phyloP scores from a whole-genome alignment of 768 basidiomycete genomes.

The Strobilomyces dryophilus region DNA sequence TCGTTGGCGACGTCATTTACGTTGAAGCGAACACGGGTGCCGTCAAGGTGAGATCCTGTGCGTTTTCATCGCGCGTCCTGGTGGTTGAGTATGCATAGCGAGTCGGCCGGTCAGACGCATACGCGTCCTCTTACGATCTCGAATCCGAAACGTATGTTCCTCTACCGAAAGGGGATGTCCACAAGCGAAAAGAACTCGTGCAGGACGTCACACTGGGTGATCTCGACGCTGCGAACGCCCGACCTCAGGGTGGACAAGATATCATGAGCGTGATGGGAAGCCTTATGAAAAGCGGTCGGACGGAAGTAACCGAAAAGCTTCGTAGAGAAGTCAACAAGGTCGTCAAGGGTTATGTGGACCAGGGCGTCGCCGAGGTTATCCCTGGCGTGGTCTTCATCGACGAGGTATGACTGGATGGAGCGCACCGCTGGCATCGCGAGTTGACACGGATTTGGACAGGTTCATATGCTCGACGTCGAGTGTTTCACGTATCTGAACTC shows the following conservation, averaged over 20 bases:
- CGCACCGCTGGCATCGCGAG: background rate
- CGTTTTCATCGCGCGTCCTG: background rate
- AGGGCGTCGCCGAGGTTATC: slow-evolving; percentile 96
- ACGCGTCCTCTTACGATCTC: slow-evolving; percentile 95
- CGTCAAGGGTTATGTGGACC: slow-evolving; percentile 95
- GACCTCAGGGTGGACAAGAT: slow-evolving; percentile 95
- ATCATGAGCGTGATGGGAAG: slow-evolving; percentile 98
- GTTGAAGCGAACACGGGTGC: slow-evolving; percentile 92
- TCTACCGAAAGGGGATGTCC: slow-evolving; percentile 93
- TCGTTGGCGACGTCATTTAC: slow-evolving; percentile 95
- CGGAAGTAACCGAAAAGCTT: slow-evolving; percentile 96
- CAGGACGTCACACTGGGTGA: slow-evolving; percentile 95
- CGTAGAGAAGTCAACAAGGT: slow-evolving; percentile 95
- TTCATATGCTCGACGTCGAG: slow-evolving; percentile 99
- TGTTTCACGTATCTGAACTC: slow-evolving; percentile 99
- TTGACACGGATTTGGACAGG: slow-evolving; percentile 45
- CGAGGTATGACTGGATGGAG: slow-evolving; percentile 57
- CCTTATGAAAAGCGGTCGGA: slow-evolving; percentile 87
- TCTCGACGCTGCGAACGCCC: slow-evolving; percentile 92
- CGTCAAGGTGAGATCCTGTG: slow-evolving; percentile 63
- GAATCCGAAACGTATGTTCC: slow-evolving; percentile 99
- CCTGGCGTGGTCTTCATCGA: slow-evolving; percentile 99
- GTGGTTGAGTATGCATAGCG: slow-evolving; percentile 46
- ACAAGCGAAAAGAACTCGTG: slow-evolving; percentile 92
- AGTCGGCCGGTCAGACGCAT: slow-evolving; percentile 95